These are phyloP conservation scores for Sabuloglossum arenarium DNA, from an alignment of 495 filamentous ascomycete genomes.

Conservation along the genomic window DNA sequence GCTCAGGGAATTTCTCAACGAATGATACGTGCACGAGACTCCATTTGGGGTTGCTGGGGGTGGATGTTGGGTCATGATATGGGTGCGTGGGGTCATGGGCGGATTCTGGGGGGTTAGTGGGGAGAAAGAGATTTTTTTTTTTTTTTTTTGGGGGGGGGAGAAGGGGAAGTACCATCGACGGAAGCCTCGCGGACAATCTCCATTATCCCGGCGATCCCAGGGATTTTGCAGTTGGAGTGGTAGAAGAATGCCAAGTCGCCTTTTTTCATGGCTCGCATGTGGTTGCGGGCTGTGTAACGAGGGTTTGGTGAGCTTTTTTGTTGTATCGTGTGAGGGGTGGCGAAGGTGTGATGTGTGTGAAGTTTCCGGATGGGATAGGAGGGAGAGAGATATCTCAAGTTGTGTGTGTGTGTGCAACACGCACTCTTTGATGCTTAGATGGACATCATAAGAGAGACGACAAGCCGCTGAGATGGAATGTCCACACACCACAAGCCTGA, in stretches of 20 bases:
- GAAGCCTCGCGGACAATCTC: conserved; percentile 71
- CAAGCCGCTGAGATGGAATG: no score
- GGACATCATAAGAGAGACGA: no score
- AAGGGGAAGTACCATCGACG: conserved; percentile 53
- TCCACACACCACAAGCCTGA: no score
- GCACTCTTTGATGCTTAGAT: no score
- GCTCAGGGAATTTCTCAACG: conserved; percentile 52
- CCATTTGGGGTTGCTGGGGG: conserved; percentile 69
- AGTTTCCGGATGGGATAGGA: not conserved
- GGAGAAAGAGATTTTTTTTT: not conserved
- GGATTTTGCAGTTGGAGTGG: conserved; percentile 83
- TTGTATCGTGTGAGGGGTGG: no score
- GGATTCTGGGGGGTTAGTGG: not conserved
- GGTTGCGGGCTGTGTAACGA: conserved; percentile 45
- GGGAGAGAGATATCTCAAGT: not conserved
- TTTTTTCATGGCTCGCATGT: conserved; percentile 73
- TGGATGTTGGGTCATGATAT: conserved; percentile 63
- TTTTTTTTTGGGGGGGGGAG: not conserved
- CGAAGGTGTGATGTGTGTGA: not conserved
- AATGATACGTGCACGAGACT: conserved; percentile 74
- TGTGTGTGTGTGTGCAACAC: no score
- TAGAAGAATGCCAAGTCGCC: conserved; percentile 95
- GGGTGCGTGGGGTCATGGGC: conserved; percentile 48
- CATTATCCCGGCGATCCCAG: conserved; percentile 85
- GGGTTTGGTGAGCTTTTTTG: not conserved